Conservation (phyloP, 345 rosid genomes). For the Geranium brycei region DNA sequence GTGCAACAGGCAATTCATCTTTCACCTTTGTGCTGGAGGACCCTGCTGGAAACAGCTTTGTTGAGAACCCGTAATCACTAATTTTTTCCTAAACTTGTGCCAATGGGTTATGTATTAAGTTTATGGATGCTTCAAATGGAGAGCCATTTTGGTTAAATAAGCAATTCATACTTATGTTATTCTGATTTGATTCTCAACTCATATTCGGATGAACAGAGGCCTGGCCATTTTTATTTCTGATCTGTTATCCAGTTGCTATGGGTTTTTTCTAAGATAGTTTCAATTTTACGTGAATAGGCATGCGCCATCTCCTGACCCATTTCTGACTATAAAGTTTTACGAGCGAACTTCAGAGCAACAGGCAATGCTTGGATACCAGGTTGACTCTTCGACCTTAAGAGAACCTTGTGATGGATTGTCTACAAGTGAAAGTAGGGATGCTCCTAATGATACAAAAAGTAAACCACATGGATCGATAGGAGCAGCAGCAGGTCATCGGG, state of each 20-base stretch:
- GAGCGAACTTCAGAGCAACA: slow-evolving; percentile 86
- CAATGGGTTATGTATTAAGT: neutral
- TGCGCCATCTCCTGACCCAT: slow-evolving; percentile 83
- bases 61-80: slow-evolving; percentile 77
- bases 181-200: neutral
- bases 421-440: slow-evolving; percentile 18
- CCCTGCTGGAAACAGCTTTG: slow-evolving; percentile 91
- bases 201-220: neutral
- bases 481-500: slow-evolving; percentile 70
- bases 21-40: slow-evolving; percentile 80
- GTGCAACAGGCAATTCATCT: slow-evolving; percentile 49
- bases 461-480: slow-evolving; percentile 74
- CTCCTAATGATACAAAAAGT: slow-evolving; percentile 19
- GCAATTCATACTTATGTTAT: neutral
- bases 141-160: neutral
- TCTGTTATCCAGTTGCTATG: neutral
- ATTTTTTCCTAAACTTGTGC: neutral
- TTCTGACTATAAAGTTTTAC: slow-evolving; percentile 56
- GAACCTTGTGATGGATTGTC: slow-evolving; percentile 25
- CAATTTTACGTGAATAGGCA: slow-evolving; percentile 22
- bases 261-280: neutral
- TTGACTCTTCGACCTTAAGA: slow-evolving; percentile 34
- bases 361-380: slow-evolving; percentile 57
- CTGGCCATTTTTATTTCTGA: neutral
- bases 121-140: slow-evolving; percentile 2